Conservation (phyloP, 192 early-diverging fungal species). For the Irineochytrium annulatum region DNA sequence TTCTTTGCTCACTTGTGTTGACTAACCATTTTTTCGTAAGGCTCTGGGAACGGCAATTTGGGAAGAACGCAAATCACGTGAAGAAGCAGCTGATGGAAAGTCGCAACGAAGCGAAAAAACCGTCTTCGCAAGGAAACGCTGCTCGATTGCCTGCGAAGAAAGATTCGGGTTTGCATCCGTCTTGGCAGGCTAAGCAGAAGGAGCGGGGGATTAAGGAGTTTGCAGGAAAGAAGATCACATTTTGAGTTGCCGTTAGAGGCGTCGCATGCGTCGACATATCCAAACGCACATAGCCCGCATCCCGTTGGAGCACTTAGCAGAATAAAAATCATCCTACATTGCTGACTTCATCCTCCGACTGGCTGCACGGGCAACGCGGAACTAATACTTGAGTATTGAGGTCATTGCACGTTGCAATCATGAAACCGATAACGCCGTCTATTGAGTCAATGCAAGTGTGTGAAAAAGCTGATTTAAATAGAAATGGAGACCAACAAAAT, state of each 20-base stretch:
- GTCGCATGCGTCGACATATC: too few species aligned
- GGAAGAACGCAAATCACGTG: conserved; percentile 36
- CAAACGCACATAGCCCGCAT: too few species aligned
- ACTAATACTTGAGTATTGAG: neutral
- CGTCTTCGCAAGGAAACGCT: conserved; percentile 4
- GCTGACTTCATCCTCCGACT: neutral
- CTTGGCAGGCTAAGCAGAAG: conserved; percentile 29
- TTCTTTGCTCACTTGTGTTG: conserved; percentile 2
- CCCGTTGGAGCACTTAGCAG: too few species aligned
- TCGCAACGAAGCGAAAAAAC: conserved; percentile 9
- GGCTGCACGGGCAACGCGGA: neutral
- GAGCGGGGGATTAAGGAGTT: conserved; percentile 10
- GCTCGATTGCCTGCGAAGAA: conserved; percentile 18
- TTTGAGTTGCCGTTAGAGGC: too few species aligned
- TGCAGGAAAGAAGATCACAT: conserved; percentile 32
- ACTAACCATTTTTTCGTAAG: conserved; percentile 14
- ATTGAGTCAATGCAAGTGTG: neutral
- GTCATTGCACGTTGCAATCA: neutral
- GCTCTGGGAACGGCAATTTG: conserved; percentile 33
- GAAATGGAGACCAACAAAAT: too few species aligned
- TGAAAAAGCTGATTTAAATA: too few species aligned
- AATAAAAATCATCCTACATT: neutral
- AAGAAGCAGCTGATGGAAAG: conserved; percentile 1
- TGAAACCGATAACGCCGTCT: neutral
- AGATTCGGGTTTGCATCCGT: conserved; percentile 32